phyloP scores from a whole-genome alignment of 2,329 filamentous ascomycete species.

The Gliomastix tumulicola region DNA sequence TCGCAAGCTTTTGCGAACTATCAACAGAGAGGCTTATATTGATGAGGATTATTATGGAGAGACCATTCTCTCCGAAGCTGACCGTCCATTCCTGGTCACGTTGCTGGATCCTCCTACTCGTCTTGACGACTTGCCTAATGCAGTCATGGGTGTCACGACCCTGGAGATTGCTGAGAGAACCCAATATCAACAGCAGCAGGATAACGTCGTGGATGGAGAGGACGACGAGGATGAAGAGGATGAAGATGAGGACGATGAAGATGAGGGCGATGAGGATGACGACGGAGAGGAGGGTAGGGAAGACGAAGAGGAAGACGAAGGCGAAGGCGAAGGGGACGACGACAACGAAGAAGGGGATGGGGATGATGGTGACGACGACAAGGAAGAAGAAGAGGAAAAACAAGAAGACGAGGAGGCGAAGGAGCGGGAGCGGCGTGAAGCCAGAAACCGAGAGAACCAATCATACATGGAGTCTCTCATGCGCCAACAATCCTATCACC shows the following conservation, averaged over 20 bases:
- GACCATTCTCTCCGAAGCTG: conserved; percentile 17
- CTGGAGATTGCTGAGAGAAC: conserved; percentile 17
- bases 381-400: no score
- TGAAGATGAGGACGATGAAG: conserved; percentile 12
- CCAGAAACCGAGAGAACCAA: conserved; percentile 36
- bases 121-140: conserved; percentile 31
- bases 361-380: conserved; percentile 13
- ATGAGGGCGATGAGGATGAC: no score
- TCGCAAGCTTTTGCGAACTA: background rate
- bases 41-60: conserved; percentile 22
- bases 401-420: conserved; percentile 11
- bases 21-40: no score
- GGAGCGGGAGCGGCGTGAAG: conserved; percentile 14
- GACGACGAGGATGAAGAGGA: conserved; percentile 17
- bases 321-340: conserved; percentile 13
- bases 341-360: conserved; percentile 14
- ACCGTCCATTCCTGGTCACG: conserved; percentile 33
- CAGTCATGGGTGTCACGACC: conserved; percentile 25
- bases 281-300: no score
- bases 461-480: no score
- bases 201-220: conserved; percentile 15
- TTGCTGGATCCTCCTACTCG: conserved; percentile 37
- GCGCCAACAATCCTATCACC: conserved; percentile 24
- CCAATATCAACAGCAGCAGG: no score
- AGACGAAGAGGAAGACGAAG: conserved; percentile 10